Evolutionary conservation across 345 rosid species (phyloP), one percentile per base, ranked within the genome.

Genomic region (Acer saccharum): DNA sequence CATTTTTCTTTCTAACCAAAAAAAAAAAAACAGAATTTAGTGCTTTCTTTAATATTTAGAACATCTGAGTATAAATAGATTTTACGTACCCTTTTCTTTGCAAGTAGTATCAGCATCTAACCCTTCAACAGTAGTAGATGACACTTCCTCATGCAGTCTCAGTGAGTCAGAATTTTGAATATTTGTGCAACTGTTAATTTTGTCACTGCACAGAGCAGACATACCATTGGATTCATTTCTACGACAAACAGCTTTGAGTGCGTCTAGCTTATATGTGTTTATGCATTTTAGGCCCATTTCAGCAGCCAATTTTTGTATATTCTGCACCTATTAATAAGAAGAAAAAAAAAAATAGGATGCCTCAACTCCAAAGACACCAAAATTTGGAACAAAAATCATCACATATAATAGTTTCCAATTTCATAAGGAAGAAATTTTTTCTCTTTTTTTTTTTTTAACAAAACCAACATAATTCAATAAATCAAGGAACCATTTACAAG

Each of bases 251-350:
- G 98, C 86, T 87, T 96, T 94, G 66, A 94, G 93, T 68, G 97
- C 97, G 80, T 96, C 98, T 76, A 96, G 73, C 82, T 88, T 96
- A 79, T 86, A 92, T 7, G 98, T 87, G 20, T 83, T 91, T 79
- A 96, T 92, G 84, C 95, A 94, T 55, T 83, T 90, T 83, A 94
- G 87, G 18, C 98, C 88, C 93, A 94, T 81, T 89, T 96, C 99
- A 41, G 91, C 89, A 83, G 92, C 92, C 89, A 92, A 80, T 64
- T 92, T 92, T 81, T 92, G 86, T 75, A 93, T 87, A 85, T 90
- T 90, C 73, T 87, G 81, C 81, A 93, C 98, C 97, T 90, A 76
- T 32, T 74, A 65, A 79, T 23, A 81, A 61, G 17, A 41, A 44
- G 14, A 50, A 73, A 43, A 77, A 43, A 77, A 18, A 39, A 32